phyloP scores from a whole-genome alignment of 768 basidiomycete species.

The Postia placenta region DNA sequence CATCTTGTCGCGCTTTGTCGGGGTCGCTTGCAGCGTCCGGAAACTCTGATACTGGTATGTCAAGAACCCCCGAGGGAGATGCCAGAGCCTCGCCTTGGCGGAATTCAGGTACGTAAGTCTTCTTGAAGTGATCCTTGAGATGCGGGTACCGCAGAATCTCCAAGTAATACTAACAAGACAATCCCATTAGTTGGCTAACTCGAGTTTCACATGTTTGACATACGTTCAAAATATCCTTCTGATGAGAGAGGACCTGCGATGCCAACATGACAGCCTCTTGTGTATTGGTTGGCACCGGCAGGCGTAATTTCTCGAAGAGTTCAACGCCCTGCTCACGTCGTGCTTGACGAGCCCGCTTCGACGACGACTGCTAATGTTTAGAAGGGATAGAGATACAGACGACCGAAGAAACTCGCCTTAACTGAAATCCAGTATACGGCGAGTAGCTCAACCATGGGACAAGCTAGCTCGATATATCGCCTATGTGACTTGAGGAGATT shows the following conservation, averaged over 20 bases:
- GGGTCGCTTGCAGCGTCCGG: neutral
- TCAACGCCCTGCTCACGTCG: conserved; percentile 12
- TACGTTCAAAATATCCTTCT: conserved; percentile 25
- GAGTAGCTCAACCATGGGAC: neutral
- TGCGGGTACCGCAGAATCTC: neutral
- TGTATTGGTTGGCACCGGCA: conserved; percentile 17
- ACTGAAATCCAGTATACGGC: neutral
- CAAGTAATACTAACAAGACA: conserved; percentile 4
- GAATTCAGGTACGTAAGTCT: conserved; percentile 6
- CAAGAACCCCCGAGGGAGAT: neutral
- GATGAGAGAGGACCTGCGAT: conserved; percentile 13
- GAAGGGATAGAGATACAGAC: neutral
- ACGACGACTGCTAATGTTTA: neutral
- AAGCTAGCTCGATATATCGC: neutral
- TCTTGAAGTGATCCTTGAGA: neutral
- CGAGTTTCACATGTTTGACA: neutral
- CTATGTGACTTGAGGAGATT: neutral
- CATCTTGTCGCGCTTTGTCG: conserved; percentile 22
- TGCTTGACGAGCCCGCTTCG: conserved; percentile 3
- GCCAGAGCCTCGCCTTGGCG: neutral
- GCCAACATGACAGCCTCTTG: conserved; percentile 16
- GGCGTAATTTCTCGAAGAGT: conserved; percentile 24
- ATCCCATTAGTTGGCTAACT: neutral
- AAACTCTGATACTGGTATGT: neutral
- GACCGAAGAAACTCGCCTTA: neutral